These are phyloP conservation scores for Linnemannia zychae DNA, from an alignment of 192 early-diverging fungal species.

Conservation along the genomic window DNA sequence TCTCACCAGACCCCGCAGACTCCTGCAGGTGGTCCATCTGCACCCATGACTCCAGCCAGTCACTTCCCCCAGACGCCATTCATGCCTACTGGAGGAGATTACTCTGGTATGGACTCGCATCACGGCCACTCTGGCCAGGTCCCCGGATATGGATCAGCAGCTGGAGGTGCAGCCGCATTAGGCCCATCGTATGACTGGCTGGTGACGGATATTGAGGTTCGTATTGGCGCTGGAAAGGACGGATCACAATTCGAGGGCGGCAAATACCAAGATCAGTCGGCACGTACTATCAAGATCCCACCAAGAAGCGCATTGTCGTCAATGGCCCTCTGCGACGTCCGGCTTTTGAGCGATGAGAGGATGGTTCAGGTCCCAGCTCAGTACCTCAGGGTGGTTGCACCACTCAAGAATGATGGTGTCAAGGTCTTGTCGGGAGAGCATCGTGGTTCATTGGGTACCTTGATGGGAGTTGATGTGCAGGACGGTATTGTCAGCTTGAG, in stretches of 20 bases:
- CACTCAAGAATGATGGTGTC: slow-evolving; percentile 80
- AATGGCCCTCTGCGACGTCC: slow-evolving; percentile 61
- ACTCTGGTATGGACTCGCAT: slow-evolving; percentile 61
- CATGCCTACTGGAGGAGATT: slow-evolving; percentile 66
- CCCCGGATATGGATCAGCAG: slow-evolving; percentile 50
- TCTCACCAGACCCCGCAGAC: slow-evolving; percentile 61
- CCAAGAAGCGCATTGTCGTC: slow-evolving; percentile 41
- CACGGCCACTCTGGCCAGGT: slow-evolving; percentile 60
- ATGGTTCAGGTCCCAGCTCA: slow-evolving; percentile 51
- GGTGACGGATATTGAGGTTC: slow-evolving; percentile 70
- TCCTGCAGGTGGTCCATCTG: slow-evolving; percentile 52
- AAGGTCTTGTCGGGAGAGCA: slow-evolving; percentile 74
- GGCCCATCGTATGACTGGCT: slow-evolving; percentile 61
- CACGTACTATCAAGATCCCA: slow-evolving; percentile 65
- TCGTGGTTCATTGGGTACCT: slow-evolving; percentile 70
- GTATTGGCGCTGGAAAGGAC: slow-evolving; percentile 32
- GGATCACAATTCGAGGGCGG: slow-evolving; percentile 48
- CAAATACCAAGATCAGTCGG: slow-evolving; percentile 64
- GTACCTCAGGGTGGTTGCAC: slow-evolving; percentile 67
- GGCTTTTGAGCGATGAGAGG: slow-evolving; percentile 54
- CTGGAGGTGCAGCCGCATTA: slow-evolving; percentile 11
- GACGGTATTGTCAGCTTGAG: slow-evolving; percentile 82
- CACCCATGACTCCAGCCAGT: slow-evolving; percentile 63
- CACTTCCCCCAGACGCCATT: slow-evolving; percentile 61
- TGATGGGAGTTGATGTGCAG: slow-evolving; percentile 80